Evolutionary conservation across 768 basidiomycete species (phyloP), one percentile per base, ranked within the genome.

Genomic region (Suillus ampliporus): DNA sequence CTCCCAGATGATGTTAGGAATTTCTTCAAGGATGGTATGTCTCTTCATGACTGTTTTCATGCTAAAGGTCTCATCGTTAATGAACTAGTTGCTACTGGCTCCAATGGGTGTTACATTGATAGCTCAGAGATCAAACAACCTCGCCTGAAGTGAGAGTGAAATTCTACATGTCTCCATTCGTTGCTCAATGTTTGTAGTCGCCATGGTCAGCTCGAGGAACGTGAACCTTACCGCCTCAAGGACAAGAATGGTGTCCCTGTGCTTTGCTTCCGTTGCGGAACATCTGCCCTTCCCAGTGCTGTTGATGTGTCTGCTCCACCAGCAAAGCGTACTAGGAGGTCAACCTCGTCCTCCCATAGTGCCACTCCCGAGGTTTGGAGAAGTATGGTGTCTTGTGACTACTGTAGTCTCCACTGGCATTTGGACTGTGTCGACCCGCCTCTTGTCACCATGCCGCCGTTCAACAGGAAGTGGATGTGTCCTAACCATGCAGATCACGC

Each of bases 391-490:
- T 93, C 95, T 26, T 99, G 97, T 74, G 97, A 99, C 77, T 93
- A 95, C 72, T 99, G 97, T 77, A 84, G 83, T 64, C 84, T 97
- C 50, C 92, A 96, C 74, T 99, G 97, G 92, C 97, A 99, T 72
- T 85, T 98, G 61, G 97, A 99, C 74, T 99, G 97, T 69, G 81
- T 99, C 34, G 90, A 94, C 69, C 97, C 97, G 17, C 97, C 97
- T 9, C 79, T 97, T 63, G 80, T 90, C 26, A 83, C 83, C 44
- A 89, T 99, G 85, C 97, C 97, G 4, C 84, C 90, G 14, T 87
- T 90, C 62, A 87, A 87, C 67, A 92, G 89, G 81, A 97, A 96
- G 75, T 99, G 97, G 96, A 97, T 97, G 95, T 99, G 97, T 75
- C 97, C 97, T 9, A 94, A 97, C 71, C 97, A 99, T 72, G 89